Conservation (phyloP, 495 filamentous ascomycete species). For the Talaromyces wortmannii region DNA sequence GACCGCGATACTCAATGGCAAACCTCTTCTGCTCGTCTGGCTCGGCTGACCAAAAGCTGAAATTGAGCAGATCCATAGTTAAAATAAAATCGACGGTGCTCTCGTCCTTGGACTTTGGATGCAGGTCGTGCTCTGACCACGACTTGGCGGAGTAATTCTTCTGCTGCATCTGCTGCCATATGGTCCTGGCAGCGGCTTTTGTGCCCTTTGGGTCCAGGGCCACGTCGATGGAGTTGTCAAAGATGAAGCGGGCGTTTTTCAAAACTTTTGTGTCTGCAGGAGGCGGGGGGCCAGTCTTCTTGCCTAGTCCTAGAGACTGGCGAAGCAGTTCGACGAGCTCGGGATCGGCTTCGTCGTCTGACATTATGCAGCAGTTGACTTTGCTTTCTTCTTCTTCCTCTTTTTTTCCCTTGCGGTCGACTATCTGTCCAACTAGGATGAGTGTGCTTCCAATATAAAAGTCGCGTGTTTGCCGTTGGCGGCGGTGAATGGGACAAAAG, state of each 20-base stretch:
- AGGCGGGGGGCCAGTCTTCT: slow-evolving; percentile 41
- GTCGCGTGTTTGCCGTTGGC: no score
- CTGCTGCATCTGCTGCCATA: slow-evolving; percentile 74
- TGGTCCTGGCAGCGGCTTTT: slow-evolving; percentile 71
- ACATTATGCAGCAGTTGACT: slow-evolving; percentile 42
- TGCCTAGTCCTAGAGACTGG: slow-evolving; percentile 62
- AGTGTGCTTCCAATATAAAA: no score
- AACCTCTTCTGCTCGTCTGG: slow-evolving; percentile 58
- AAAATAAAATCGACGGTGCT: slow-evolving; percentile 86
- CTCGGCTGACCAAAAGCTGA: slow-evolving; percentile 85
- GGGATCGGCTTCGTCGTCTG: slow-evolving; percentile 82
- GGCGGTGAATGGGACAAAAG: no score
- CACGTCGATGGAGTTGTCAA: slow-evolving; percentile 90
- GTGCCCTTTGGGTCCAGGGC: slow-evolving; percentile 71
- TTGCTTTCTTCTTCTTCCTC: background rate
- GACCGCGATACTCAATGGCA: slow-evolving; percentile 70
- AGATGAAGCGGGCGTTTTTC: slow-evolving; percentile 75
- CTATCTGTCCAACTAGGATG: background rate
- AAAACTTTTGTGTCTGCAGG: slow-evolving; percentile 71
- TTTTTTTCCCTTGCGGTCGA: background rate
- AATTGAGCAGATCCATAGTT: slow-evolving; percentile 93
- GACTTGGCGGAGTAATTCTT: slow-evolving; percentile 74
- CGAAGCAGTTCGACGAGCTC: slow-evolving; percentile 85
- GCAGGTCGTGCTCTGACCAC: slow-evolving; percentile 87
- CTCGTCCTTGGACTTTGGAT: slow-evolving; percentile 73